These are phyloP conservation scores for Symmetrospora coprosmae DNA, from an alignment of 768 basidiomycete species.

Conservation along the genomic window DNA sequence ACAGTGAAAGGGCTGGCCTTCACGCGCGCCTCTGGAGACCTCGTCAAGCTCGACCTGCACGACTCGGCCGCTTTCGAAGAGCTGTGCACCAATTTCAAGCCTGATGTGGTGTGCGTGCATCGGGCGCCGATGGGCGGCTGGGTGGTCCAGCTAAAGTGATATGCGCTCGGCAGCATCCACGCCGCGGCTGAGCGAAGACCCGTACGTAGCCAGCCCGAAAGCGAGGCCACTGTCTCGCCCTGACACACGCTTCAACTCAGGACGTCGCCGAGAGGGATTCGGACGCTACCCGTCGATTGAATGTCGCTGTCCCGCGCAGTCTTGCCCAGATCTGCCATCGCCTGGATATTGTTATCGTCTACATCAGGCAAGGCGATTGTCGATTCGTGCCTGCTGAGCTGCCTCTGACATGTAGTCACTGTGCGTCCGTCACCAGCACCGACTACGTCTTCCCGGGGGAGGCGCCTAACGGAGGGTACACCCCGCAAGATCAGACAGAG, in stretches of 20 bases:
- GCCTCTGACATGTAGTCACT: no score
- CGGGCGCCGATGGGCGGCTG: background rate
- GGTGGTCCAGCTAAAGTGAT: background rate
- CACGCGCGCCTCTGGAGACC: background rate
- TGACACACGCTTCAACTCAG: background rate
- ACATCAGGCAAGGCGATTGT: constrained; percentile 69
- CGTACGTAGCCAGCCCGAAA: background rate
- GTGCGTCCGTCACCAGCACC: constrained; percentile 37
- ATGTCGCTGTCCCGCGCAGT: constrained; percentile 57
- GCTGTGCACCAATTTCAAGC: constrained; percentile 1
- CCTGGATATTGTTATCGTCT: constrained; percentile 58
- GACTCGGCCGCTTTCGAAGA: background rate
- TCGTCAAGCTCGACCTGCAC: constrained; percentile 22
- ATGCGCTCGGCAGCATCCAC: constrained; percentile 6
- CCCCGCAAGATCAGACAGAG: constrained; percentile 55
- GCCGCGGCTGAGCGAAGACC: constrained; percentile 20
- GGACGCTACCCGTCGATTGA: constrained; percentile 41
- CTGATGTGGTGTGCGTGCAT: constrained; percentile 6
- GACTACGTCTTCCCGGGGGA: constrained; percentile 90
- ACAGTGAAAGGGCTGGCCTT: constrained; percentile 19
- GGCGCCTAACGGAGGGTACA: constrained; percentile 52
- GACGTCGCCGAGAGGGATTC: constrained; percentile 20
- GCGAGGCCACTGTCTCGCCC: background rate
- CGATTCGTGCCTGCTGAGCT: background rate
- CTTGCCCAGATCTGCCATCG: constrained; percentile 55